These are phyloP conservation scores for Neurospora cerealis DNA, from an alignment of 495 filamentous ascomycete genomes.

Conservation along the genomic window DNA sequence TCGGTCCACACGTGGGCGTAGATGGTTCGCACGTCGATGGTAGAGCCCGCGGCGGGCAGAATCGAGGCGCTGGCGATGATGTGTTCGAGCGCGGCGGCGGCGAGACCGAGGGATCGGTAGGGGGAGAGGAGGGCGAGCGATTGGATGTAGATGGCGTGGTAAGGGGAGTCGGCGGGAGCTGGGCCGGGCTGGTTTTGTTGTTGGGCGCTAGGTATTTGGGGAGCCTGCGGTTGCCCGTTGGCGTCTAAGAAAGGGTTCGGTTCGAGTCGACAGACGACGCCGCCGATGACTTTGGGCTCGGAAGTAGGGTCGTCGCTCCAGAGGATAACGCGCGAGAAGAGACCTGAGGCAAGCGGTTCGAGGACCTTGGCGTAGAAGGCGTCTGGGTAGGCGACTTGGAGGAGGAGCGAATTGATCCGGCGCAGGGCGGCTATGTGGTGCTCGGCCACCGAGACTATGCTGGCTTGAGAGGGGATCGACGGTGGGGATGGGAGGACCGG, in stretches of 20 bases:
- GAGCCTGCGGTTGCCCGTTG: slow-evolving; percentile 2
- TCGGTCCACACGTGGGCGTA: slow-evolving; percentile 94
- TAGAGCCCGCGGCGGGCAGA: slow-evolving; percentile 22
- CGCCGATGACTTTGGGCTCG: slow-evolving; percentile 60
- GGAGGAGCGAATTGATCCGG: slow-evolving; percentile 70
- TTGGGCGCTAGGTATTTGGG: neutral
- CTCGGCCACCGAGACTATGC: slow-evolving; percentile 48
- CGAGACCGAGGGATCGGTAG: slow-evolving; percentile 72
- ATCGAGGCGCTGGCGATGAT: slow-evolving; percentile 36
- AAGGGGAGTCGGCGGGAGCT: slow-evolving; percentile 11
- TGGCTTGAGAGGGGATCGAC: slow-evolving; percentile 37
- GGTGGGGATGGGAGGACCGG: slow-evolving; percentile 18
- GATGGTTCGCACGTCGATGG: slow-evolving; percentile 41
- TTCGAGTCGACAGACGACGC: slow-evolving; percentile 75
- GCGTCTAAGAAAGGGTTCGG: slow-evolving; percentile 19
- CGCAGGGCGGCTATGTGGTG: slow-evolving; percentile 63
- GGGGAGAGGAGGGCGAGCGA: slow-evolving; percentile 76
- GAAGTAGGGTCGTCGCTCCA: slow-evolving; percentile 27
- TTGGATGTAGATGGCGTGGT: slow-evolving; percentile 69
- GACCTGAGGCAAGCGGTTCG: slow-evolving; percentile 52
- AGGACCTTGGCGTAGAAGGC: slow-evolving; percentile 75
- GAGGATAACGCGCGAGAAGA: slow-evolving; percentile 69
- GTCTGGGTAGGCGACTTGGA: slow-evolving; percentile 81
- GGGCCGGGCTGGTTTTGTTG: neutral
- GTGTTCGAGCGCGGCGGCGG: slow-evolving; percentile 55